phyloP scores from a whole-genome alignment of 345 rosid genomes.

The Nephelium lappaceum region DNA sequence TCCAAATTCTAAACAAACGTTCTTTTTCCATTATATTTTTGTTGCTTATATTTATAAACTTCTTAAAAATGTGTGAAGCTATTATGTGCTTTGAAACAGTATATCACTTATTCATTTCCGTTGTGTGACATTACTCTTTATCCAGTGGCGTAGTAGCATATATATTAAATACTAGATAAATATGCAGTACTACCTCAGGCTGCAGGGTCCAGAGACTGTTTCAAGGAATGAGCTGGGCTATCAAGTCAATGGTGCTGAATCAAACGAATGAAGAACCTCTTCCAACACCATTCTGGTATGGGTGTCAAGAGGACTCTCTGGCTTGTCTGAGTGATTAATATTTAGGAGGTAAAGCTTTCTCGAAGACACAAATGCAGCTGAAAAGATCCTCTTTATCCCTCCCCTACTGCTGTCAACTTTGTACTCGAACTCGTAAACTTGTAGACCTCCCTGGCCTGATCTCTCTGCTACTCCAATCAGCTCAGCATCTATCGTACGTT shows the following conservation, averaged over 20 bases:
- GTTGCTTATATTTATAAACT: background rate
- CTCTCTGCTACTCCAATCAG: conserved; percentile 75
- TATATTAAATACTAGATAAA: background rate
- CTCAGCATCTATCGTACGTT: conserved; percentile 79
- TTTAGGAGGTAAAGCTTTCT: conserved; percentile 76
- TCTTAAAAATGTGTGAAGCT: background rate
- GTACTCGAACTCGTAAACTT: conserved; percentile 85
- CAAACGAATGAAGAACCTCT: conserved; percentile 84
- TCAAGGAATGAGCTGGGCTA: background rate
- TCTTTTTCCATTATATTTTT: background rate
- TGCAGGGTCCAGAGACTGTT: background rate
- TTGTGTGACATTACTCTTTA: background rate
- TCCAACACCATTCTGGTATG: conserved; percentile 58
- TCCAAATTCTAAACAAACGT: background rate
- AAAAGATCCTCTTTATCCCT: conserved; percentile 81
- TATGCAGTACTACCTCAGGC: conserved; percentile 1
- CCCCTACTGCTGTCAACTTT: conserved; percentile 81
- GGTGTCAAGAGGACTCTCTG: conserved; percentile 69
- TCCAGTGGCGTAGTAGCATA: background rate
- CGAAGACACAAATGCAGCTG: conserved; percentile 80
- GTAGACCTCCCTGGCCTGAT: conserved; percentile 53
- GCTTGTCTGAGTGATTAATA: conserved; percentile 72
- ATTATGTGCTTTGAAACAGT: background rate
- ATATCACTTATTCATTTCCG: background rate
- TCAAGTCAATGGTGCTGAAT: conserved; percentile 37